phyloP scores from a whole-genome alignment of 2,329 filamentous ascomycete species.

The Colletotrichum aenigma region DNA sequence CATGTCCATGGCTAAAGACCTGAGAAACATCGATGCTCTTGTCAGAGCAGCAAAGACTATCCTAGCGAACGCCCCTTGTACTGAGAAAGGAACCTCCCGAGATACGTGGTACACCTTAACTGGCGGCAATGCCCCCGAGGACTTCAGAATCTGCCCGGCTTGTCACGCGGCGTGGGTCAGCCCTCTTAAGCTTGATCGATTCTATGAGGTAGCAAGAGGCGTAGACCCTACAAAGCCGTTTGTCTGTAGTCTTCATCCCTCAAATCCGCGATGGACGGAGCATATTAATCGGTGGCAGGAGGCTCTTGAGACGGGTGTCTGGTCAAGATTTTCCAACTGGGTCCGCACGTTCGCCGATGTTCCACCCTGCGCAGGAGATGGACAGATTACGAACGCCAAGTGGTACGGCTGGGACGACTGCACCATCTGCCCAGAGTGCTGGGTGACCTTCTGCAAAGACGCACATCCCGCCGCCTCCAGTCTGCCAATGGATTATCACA shows the following conservation, averaged over 20 bases:
- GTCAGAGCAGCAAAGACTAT: constrained; percentile 27
- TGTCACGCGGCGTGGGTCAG: constrained; percentile 34
- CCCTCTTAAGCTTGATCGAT: constrained; percentile 26
- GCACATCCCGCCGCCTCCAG: neutral
- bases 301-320: constrained; percentile 34
- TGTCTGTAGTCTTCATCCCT: constrained; percentile 34
- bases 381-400: neutral
- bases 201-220: constrained; percentile 28
- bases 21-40: constrained; percentile 31
- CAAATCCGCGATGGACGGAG: constrained; percentile 25
- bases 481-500: neutral
- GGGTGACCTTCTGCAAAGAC: constrained; percentile 2
- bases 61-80: constrained; percentile 28
- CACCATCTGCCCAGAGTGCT: constrained; percentile 21
- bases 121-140: constrained; percentile 20
- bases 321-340: constrained; percentile 30
- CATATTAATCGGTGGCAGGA: constrained; percentile 31
- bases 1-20: constrained; percentile 27
- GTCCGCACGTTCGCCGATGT: constrained; percentile 26
- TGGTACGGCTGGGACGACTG: constrained; percentile 23
- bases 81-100: constrained; percentile 27
- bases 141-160: constrained; percentile 34
- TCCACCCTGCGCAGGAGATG: constrained; percentile 3
- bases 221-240: constrained; percentile 10
- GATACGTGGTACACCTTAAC: constrained; percentile 38